Percentiles rank a stretch among this genome's conserved stretches.
Conservation (phyloP, 2,329 filamentous ascomycete species). For the Xylariaceae sp. region DNA sequence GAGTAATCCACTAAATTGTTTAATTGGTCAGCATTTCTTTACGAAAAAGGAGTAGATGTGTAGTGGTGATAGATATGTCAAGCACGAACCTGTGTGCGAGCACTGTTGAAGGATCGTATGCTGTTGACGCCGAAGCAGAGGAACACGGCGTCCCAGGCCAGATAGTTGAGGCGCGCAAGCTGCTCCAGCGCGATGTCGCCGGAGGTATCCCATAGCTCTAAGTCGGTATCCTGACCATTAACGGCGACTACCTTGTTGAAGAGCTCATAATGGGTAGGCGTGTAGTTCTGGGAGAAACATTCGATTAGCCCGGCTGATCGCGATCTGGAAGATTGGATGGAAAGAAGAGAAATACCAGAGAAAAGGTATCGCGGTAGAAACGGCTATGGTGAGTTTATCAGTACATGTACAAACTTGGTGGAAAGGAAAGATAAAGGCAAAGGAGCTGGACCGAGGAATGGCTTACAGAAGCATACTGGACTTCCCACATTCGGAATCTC, state of each 20-base stretch:
- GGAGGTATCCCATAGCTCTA: conserved; percentile 44
- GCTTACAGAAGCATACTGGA: conserved; percentile 40
- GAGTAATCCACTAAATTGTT: conserved; percentile 66
- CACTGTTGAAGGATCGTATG: conserved; percentile 36
- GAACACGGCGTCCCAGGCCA: conserved; percentile 46
- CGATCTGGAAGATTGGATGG: background rate
- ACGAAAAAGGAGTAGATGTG: background rate
- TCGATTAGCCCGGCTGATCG: background rate
- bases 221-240: conserved; percentile 35
- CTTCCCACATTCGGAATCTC: conserved; percentile 41
- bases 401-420: background rate
- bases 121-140: conserved; percentile 47
- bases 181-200: conserved; percentile 39
- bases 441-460: background rate
- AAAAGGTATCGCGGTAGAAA: conserved; percentile 38
- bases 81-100: conserved; percentile 39
- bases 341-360: conserved; percentile 22
- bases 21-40: conserved; percentile 10
- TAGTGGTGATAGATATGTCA: background rate
- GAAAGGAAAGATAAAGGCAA: background rate
- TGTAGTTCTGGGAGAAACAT: conserved; percentile 23
- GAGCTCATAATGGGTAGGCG: conserved; percentile 40
- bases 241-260: conserved; percentile 36
- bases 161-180: conserved; percentile 39
- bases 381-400: conserved; percentile 33